Evolutionary conservation across 2,329 filamentous ascomycete species (phyloP), one percentile per base, ranked within the genome.

Genomic region (Colletotrichum gigasporum): DNA sequence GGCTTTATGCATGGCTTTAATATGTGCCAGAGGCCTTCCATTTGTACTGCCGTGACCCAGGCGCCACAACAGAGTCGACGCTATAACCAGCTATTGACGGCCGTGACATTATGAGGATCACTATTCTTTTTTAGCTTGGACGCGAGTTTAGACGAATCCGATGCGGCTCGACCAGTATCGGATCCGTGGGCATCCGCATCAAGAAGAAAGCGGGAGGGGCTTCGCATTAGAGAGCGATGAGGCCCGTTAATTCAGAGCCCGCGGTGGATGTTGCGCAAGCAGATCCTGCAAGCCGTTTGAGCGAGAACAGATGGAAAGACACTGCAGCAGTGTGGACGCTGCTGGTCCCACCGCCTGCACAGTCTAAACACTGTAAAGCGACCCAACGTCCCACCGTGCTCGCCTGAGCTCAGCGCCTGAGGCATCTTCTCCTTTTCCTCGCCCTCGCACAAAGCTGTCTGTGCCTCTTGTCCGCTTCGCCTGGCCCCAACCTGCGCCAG

Each of bases 281-380:
- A 39, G n/a, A 30, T 28, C 34, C 18, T 35, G 16, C 16, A 18
- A 34, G 28, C 45, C 34, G 28, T 18, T 34, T 34, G 14, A n/a
- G 34, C n/a, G 11, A 50, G 52, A 47, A 57, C 18, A 62, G 44
- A 37, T 42, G n/a, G 52, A 50, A 34, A 24, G 52, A 62, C 24
- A 26, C 12, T 26, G 41, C 37, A 2, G n/a, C 30, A 20, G 39
- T n/a, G n/a, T n/a, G n/a, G n/a, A n/a, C n/a, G n/a, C n/a, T n/a
- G n/a, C n/a, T n/a, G n/a, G n/a, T n/a, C n/a, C n/a, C n/a, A n/a
- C 26, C 24, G 51, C 26, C 51, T 42, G 3, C 9, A 35, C 51
- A 12, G 26, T 42, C 16, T n/a, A n/a, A n/a, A n/a, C 16, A n/a
- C 11, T 16, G 34, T n/a, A 44, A 32, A 34, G n/a, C 37, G 22